Evolutionary conservation across 768 basidiomycete genomes (phyloP).

Genomic region (Cystobasidium tubakii): DNA sequence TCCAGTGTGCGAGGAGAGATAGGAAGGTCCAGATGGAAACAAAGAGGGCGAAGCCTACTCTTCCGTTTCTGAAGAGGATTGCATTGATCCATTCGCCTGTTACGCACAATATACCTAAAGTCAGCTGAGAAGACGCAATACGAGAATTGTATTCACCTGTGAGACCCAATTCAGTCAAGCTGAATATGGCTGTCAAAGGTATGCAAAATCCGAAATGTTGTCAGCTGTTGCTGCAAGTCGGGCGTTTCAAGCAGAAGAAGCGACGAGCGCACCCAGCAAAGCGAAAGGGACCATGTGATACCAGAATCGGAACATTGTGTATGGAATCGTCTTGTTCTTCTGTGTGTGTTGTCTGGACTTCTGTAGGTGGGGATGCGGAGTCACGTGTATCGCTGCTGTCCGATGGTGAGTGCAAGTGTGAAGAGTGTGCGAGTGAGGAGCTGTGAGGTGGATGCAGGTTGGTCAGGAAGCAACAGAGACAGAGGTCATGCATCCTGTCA

Average conservation of each 20-base stretch:
- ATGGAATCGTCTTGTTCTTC: not conserved
- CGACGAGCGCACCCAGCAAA: not conserved
- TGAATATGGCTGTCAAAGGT: not conserved
- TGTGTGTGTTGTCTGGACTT: not conserved
- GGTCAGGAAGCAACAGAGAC: too few species aligned
- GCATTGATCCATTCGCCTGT: conserved; percentile 2
- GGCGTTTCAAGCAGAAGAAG: not conserved
- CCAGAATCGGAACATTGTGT: not conserved
- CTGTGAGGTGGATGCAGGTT: too few species aligned
- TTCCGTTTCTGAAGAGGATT: not conserved
- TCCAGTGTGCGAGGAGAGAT: not conserved
- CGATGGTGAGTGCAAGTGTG: too few species aligned
- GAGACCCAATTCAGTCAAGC: not conserved
- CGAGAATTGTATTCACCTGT: not conserved
- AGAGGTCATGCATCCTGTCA: too few species aligned
- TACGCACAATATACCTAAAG: too few species aligned
- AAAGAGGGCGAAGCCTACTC: not conserved
- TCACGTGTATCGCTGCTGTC: too few species aligned
- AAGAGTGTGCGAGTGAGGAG: too few species aligned
- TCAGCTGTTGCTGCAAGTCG: not conserved
- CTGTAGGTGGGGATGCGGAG: not conserved
- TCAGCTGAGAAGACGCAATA: too few species aligned
- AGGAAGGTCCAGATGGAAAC: not conserved
- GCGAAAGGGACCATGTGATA: not conserved
- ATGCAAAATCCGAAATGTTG: not conserved